Conservation (phyloP, 1,284 basidiomycete species). For the Rhodotorula sp. region DNA sequence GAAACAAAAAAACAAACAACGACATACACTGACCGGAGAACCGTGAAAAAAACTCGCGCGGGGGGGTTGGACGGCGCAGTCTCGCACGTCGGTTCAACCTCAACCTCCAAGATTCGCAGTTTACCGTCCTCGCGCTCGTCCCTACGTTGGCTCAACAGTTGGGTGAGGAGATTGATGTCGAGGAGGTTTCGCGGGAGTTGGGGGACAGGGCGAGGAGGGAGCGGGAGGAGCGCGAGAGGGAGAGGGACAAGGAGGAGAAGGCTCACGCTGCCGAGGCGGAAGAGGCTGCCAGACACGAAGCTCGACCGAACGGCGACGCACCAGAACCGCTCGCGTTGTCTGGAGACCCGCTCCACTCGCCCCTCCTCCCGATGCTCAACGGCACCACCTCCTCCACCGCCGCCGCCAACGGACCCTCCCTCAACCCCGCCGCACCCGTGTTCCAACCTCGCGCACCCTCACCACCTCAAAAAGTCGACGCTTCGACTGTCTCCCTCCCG, state of each 20-base stretch:
- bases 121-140: constrained; percentile 74
- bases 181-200: constrained; percentile 70
- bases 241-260: neutral
- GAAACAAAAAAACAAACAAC: too few species aligned
- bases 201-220: constrained; percentile 19
- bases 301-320: neutral
- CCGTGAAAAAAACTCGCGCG: too few species aligned
- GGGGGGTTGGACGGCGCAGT: constrained; percentile 52
- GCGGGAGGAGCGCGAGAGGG: constrained; percentile 2
- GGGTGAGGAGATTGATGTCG: constrained; percentile 75
- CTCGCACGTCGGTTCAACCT: constrained; percentile 73
- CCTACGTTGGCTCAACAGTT: constrained; percentile 73
- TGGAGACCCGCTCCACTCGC: neutral
- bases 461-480: neutral
- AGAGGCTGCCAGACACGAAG: neutral
- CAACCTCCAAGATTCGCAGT: constrained; percentile 77
- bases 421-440: constrained; percentile 13
- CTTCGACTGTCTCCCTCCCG: neutral
- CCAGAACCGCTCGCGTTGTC: neutral
- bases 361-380: neutral
- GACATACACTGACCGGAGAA: too few species aligned
- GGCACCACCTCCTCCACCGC: neutral
- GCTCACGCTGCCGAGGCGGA: neutral
- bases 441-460: constrained; percentile 7
- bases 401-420: neutral